Conservation (phyloP, 2,329 filamentous ascomycete species). For the Trichophyton simii region DNA sequence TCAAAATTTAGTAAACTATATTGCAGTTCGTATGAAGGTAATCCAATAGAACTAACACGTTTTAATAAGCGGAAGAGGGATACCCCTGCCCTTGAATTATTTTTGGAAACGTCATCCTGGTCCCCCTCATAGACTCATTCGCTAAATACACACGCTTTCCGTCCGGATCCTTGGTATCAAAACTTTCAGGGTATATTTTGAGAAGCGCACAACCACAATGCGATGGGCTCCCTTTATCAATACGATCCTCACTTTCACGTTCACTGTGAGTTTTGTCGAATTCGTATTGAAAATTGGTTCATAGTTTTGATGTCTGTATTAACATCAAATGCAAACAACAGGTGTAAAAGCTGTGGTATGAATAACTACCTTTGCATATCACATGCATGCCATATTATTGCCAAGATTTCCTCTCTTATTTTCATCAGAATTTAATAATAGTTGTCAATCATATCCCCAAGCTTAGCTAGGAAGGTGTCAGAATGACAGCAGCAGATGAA, state of each 20-base stretch:
- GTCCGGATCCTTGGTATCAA: slow-evolving; percentile 13
- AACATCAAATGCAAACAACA: neutral
- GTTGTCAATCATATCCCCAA: slow-evolving; percentile 7
- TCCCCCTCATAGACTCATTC: slow-evolving; percentile 24
- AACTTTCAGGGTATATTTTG: slow-evolving; percentile 19
- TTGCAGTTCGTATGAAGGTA: slow-evolving; percentile 29
- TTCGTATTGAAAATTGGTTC: neutral
- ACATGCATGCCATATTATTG: slow-evolving; percentile 11
- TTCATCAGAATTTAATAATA: slow-evolving; percentile 11
- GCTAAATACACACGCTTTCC: slow-evolving; percentile 23
- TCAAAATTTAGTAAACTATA: slow-evolving; percentile 20
- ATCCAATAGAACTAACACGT: slow-evolving; percentile 23
- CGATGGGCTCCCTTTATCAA: slow-evolving; percentile 16
- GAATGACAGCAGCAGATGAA: too few species aligned
- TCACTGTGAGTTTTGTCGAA: neutral
- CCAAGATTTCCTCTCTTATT: slow-evolving; percentile 9
- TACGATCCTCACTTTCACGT: slow-evolving; percentile 16
- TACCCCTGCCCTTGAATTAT: slow-evolving; percentile 14
- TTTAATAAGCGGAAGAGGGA: slow-evolving; percentile 19
- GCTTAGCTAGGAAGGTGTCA: slow-evolving; percentile 10
- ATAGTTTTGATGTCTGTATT: slow-evolving; percentile 1
- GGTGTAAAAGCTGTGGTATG: neutral
- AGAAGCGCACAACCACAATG: slow-evolving; percentile 19
- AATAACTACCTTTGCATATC: slow-evolving; percentile 8
- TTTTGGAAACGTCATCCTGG: slow-evolving; percentile 20